Evolutionary conservation across 2,329 filamentous ascomycete species (phyloP).

Genomic region (Aureobasidium melanogenum): DNA sequence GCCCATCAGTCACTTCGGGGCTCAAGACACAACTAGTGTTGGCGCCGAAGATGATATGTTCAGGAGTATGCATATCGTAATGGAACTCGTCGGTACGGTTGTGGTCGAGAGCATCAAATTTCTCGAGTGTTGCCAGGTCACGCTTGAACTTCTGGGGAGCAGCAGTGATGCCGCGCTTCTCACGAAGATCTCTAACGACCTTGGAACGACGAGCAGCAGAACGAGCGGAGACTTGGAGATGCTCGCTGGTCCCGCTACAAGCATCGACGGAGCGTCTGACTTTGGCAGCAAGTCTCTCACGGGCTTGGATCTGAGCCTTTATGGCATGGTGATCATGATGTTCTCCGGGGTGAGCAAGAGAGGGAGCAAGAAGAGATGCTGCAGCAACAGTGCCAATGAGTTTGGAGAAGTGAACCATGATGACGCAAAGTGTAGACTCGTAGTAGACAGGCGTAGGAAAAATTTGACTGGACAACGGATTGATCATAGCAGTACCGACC

Average conservation of each 20-base stretch:
- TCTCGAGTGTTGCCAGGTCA: constrained; percentile 11
- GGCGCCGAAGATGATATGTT: constrained; percentile 5
- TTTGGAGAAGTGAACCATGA: not conserved
- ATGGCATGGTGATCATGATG: constrained; percentile 24
- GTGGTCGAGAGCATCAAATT: constrained; percentile 12
- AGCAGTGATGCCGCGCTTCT: not conserved
- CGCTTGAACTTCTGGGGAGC: constrained; percentile 2
- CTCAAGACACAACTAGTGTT: constrained; percentile 23
- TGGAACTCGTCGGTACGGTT: constrained; percentile 11
- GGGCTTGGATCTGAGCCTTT: constrained; percentile 24
- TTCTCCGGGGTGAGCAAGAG: constrained; percentile 26
- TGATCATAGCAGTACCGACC: not conserved
- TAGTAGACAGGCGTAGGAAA: no score
- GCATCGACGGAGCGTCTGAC: not conserved
- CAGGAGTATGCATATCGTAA: not conserved
- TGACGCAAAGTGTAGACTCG: not conserved
- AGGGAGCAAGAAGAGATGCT: constrained; percentile 4
- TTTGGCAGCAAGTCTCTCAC: constrained; percentile 14
- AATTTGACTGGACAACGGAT: not conserved
- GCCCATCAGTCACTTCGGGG: constrained; percentile 23
- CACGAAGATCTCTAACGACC: not conserved
- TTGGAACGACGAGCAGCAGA: not conserved
- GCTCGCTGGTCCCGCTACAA: not conserved
- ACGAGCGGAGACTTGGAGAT: not conserved
- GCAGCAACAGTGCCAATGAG: not conserved